Evolutionary conservation across 2,329 filamentous ascomycete species (phyloP), one percentile per base, ranked within the genome.

Genomic region (Aspergillus floridensis): DNA sequence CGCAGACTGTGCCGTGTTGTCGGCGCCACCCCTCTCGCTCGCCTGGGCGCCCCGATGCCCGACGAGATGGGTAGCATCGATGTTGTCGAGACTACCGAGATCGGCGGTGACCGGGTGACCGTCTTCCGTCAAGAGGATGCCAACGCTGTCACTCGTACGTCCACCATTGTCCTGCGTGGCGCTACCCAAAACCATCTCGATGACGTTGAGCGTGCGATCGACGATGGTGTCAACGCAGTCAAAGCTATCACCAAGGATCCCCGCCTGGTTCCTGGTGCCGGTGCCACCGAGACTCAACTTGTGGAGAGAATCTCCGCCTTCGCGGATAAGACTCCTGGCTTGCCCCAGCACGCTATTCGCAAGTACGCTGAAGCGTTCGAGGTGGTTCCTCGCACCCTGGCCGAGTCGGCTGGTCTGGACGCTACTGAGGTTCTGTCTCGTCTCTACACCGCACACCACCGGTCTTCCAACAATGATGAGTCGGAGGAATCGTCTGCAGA

Each of bases 331-430:
- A 98, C 95, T 1, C 88, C 93, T 2, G 96, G 95, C 49, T 84
- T 99, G 55, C 86, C 92, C 57, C 95, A 99, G 78, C 96, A 99
- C 77, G 92, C 93, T 29, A 99, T 99, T 80, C 90, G 93, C 78
- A 98, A 98, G 81, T 99, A 88, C 75, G 95, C 90, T 56, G 93
- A 99, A 80, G 93, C 95, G 8, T 99, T 99, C 70, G 95, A 99
- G 81, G 93, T 99, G 53, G 89, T 99, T 56, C 93, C 95, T 21
- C 88, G 95, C 66, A 96, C 92, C 16, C 83, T 99, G 58, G 95
- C 96, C 53, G 95, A 99, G 80, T 96, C 91, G 68, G 93, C 93
- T 49, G 95, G 95, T 66, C 84, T 99, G 22, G 95, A 99, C 74
- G 95, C 95, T 59, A 99, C 95, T n/a, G 95, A 98, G 78, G 89